Conservation (phyloP, 2,329 filamentous ascomycete species). For the Epichloe coenophiala region DNA sequence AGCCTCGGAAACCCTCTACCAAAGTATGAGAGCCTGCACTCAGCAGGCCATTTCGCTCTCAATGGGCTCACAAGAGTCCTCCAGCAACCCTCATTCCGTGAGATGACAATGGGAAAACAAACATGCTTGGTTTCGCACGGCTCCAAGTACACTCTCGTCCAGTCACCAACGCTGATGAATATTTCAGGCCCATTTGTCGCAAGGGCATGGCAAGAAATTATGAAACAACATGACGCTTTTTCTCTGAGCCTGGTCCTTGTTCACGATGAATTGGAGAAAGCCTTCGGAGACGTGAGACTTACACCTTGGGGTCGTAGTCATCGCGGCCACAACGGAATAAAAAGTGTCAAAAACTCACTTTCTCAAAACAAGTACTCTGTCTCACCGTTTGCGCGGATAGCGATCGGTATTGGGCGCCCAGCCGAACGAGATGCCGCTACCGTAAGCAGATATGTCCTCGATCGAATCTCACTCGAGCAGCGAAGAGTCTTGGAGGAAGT, state of each 20-base stretch:
- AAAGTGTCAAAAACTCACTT: constrained; percentile 45
- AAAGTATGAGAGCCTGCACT: constrained; percentile 71
- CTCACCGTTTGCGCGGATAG: constrained; percentile 45
- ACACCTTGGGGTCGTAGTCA: constrained; percentile 50
- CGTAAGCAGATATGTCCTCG: constrained; percentile 68
- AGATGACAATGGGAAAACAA: constrained; percentile 35
- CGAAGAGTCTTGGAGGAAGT: constrained; percentile 35
- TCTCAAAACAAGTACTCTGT: constrained; percentile 25
- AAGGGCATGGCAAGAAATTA: constrained; percentile 47
- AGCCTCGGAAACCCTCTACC: constrained; percentile 75
- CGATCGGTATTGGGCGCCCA: constrained; percentile 80
- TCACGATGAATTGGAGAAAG: constrained; percentile 76
- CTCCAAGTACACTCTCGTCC: constrained; percentile 51
- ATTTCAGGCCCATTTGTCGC: constrained; percentile 59
- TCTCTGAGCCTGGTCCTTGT: constrained; percentile 53
- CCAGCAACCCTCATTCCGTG: constrained; percentile 34
- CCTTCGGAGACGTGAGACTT: constrained; percentile 53
- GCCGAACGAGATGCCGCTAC: constrained; percentile 48
- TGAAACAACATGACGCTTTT: constrained; percentile 23
- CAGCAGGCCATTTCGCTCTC: constrained; percentile 71
- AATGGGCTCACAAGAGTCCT: constrained; percentile 37
- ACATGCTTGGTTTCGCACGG: constrained; percentile 34
- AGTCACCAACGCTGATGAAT: constrained; percentile 76
- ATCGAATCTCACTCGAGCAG: constrained; percentile 45
- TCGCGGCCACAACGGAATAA: constrained; percentile 63